Evolutionary conservation across 78 protist species (phyloP).

Genomic region (Capsaspora owczarzaki): DNA sequence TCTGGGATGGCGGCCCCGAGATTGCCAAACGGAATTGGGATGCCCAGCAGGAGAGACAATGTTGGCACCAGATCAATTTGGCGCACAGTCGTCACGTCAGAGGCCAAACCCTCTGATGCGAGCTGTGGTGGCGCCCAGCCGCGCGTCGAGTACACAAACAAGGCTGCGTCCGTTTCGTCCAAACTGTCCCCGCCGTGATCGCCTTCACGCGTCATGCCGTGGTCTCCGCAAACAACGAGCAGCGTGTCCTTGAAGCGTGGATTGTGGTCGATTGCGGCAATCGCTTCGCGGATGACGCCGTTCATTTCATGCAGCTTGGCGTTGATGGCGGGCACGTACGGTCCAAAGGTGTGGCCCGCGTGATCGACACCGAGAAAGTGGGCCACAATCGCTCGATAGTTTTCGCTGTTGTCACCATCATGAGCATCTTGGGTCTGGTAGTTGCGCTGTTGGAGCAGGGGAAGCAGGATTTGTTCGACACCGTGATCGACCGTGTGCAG

Average conservation of each 20-base stretch:
- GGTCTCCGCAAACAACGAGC: slow-evolving; percentile 89
- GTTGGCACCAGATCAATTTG: slow-evolving; percentile 85
- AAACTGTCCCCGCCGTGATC: slow-evolving; percentile 71
- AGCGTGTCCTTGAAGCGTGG: slow-evolving; percentile 32
- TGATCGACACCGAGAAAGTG: slow-evolving; percentile 96
- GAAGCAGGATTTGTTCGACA: not conserved
- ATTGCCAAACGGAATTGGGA: slow-evolving; percentile 75
- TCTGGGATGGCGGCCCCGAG: slow-evolving; percentile 31
- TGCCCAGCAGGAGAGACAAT: slow-evolving; percentile 54
- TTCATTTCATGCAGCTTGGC: slow-evolving; percentile 50
- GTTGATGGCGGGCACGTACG: slow-evolving; percentile 70
- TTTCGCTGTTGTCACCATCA: too few species aligned
- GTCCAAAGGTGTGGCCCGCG: slow-evolving; percentile 78
- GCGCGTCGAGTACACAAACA: slow-evolving; percentile 29
- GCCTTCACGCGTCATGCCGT: slow-evolving; percentile 87
- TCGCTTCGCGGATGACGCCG: not conserved
- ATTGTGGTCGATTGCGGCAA: not conserved
- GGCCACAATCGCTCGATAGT: slow-evolving; percentile 17
- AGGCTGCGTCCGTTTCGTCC: slow-evolving; percentile 41
- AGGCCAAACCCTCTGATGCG: not conserved
- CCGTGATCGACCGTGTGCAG: slow-evolving; percentile 89
- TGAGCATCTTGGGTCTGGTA: not conserved
- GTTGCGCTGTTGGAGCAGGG: not conserved
- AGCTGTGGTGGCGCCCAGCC: not conserved
- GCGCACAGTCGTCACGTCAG: not conserved